Evolutionary conservation across 1,284 basidiomycete genomes (phyloP).

Genomic region (Earliella scabrosa): DNA sequence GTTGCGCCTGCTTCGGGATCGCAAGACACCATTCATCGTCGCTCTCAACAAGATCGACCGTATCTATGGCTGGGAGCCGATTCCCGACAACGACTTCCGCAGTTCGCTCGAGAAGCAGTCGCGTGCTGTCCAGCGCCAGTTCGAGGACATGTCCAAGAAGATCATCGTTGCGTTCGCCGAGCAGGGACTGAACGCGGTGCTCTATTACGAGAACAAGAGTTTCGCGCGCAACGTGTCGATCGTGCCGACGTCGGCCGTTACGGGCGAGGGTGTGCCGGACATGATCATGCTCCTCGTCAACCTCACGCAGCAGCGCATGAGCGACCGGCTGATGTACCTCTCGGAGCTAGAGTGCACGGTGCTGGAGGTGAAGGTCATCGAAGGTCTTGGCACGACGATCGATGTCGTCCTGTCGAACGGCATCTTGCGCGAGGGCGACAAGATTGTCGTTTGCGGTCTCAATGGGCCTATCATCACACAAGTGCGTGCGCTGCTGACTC

Average conservation of each 20-base stretch:
- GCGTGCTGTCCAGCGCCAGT: conserved; percentile 86
- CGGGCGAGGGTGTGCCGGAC: conserved; percentile 99
- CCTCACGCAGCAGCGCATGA: conserved; percentile 98
- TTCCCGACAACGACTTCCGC: conserved; percentile 90
- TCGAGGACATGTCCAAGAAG: conserved; percentile 87
- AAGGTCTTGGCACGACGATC: conserved; percentile 97
- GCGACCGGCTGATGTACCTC: conserved; percentile 96
- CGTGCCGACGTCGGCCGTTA: conserved; percentile 97
- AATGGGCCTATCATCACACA: conserved; percentile 98
- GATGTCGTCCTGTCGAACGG: conserved; percentile 98
- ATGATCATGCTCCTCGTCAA: conserved; percentile 99
- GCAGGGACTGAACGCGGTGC: conserved; percentile 93
- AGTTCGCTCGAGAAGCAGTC: conserved; percentile 91
- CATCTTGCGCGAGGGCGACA: conserved; percentile 91
- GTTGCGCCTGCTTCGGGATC: conserved; percentile 88
- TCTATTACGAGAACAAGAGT: conserved; percentile 99
- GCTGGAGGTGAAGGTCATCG: conserved; percentile 98
- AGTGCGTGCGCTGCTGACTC: conserved; percentile 92
- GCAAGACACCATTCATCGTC: conserved; percentile 99
- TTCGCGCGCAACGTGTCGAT: conserved; percentile 94
- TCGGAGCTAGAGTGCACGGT: conserved; percentile 99
- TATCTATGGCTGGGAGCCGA: conserved; percentile 94
- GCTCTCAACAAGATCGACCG: conserved; percentile 99
- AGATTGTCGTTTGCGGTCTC: conserved; percentile 95
- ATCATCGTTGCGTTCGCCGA: conserved; percentile 95